Evolutionary conservation across 139 green algal genomes (phyloP).

Genomic region (Edaphochlamys debaryana): DNA sequence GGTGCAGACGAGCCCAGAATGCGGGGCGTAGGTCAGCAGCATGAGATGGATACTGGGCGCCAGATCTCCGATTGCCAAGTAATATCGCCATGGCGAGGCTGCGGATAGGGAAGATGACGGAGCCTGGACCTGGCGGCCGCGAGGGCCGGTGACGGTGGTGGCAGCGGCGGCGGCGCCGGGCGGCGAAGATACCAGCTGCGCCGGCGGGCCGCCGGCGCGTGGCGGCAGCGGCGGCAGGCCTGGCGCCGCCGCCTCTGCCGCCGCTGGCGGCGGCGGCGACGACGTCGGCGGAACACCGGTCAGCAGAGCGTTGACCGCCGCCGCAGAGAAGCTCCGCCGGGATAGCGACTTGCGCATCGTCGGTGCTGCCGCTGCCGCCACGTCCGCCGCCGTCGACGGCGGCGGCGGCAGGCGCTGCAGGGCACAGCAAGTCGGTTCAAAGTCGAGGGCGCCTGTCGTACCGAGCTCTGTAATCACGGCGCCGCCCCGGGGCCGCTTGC

Average conservation of each 20-base stretch:
- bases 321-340: not conserved
- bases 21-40: slow-evolving; percentile 29
- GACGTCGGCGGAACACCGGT: too few species aligned
- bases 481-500: slow-evolving; percentile 31
- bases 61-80: slow-evolving; percentile 22
- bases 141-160: too few species aligned
- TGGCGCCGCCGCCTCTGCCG: not conserved
- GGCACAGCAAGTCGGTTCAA: slow-evolving; percentile 24
- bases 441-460: not conserved
- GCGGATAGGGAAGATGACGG: too few species aligned
- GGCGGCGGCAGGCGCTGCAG: slow-evolving; percentile 3
- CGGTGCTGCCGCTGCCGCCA: not conserved
- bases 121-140: too few species aligned
- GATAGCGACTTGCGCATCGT: not conserved
- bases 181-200: not conserved
- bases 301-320: too few species aligned
- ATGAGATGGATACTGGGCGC: slow-evolving; percentile 11
- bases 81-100: slow-evolving; percentile 1
- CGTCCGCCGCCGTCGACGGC: not conserved
- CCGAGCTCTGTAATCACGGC: slow-evolving; percentile 1
- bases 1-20: slow-evolving; percentile 1
- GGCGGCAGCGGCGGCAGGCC: not conserved
- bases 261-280: too few species aligned
- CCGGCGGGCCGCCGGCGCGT: not conserved
- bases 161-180: not conserved